Base-by-base conservation (phyloP, 805 yeast species). In the Wilhelminamyces savonicus region DNA sequence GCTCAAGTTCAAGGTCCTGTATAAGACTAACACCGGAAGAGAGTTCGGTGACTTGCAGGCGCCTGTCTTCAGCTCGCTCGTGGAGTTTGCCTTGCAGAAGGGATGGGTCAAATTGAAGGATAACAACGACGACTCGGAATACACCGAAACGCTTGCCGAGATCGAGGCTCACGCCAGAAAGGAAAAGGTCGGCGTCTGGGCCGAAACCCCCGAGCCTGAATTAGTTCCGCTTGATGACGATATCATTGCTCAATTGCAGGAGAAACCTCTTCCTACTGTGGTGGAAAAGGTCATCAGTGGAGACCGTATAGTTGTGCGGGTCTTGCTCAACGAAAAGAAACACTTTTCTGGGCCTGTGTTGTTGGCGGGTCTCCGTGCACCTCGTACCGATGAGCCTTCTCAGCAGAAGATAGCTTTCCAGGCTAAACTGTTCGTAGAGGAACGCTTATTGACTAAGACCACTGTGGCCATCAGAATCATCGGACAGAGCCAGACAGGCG, bases 201-300 rank as follows among this genome's bases (percentile, higher is more conserved):
- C 44, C 23, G 19, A 17, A 8, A 17, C 19, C 19, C 14, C 23
- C 9, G 44, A 45, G 16, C 40, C 50, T 7, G 52, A 44, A 9
- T 15, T 41, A 14, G 46, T 58, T 14, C 35, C 42, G 4, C 36
- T 72, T 19, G 43, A 58, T 13, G 59, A 56, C 8, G 39, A 36
- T 4, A 54, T 63, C 22, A 50, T 59, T 26, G 52, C 50, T 12
- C 52, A 52, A 33, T 65, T 75, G 7, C 49, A 48, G 30, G 41
- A 45, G 11, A 32, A 53, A n/a, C 74, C 77, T 16, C 53, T 73
- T 28, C 55, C 66, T 12, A 67, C 83, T 19, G 69, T 85, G 33
- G 79, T 85, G 16, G 94, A 85, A 55, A 76, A 71, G 44, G 92
- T 80, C 19, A 66, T 83, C 35, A 62, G 78, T 38, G 95, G 95